A percentile compares a stretch with the other conserved stretches of the same genome.
Conservation (phyloP, 2,329 filamentous ascomycete species). For the Colletotrichum kahawae region DNA sequence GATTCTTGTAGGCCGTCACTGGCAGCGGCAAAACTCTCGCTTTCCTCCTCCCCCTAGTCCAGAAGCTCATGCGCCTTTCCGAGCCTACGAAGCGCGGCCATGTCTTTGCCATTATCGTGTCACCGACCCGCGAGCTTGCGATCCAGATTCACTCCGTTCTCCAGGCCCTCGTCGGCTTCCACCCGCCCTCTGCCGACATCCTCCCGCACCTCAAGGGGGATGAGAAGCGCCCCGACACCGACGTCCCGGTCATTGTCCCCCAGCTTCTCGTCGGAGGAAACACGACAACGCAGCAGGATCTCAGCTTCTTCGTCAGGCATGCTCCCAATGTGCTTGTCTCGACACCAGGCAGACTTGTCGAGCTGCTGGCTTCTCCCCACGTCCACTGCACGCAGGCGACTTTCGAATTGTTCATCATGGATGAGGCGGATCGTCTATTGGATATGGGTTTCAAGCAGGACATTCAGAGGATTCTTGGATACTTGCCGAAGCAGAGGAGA, state of each 20-base stretch:
- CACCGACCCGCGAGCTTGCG: slow-evolving; percentile 91
- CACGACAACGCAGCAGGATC: slow-evolving; percentile 80
- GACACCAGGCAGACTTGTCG: slow-evolving; percentile 87
- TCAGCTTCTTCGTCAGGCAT: slow-evolving; percentile 81
- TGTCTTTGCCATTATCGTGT: slow-evolving; percentile 88
- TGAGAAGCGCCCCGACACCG: slow-evolving; percentile 56
- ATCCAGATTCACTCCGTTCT: slow-evolving; percentile 88
- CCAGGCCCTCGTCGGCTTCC: slow-evolving; percentile 78
- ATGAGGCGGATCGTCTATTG: slow-evolving; percentile 91
- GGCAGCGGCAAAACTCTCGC: slow-evolving; percentile 90
- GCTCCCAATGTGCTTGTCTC: slow-evolving; percentile 90
- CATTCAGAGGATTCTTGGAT: slow-evolving; percentile 81
- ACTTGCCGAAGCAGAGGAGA: slow-evolving; percentile 88
- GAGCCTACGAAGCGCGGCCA: slow-evolving; percentile 89
- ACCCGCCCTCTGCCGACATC: slow-evolving; percentile 75
- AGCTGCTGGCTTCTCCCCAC: slow-evolving; percentile 84
- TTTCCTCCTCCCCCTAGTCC: slow-evolving; percentile 78
- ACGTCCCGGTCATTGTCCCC: slow-evolving; percentile 69
- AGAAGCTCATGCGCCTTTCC: slow-evolving; percentile 79
- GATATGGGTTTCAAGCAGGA: slow-evolving; percentile 95
- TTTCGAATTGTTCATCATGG: slow-evolving; percentile 90
- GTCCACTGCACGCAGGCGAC: slow-evolving; percentile 88
- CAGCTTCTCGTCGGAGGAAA: slow-evolving; percentile 88
- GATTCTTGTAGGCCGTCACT: slow-evolving; percentile 70
- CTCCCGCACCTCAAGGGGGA: slow-evolving; percentile 60